Percentiles rank a stretch among this genome's conserved stretches.
Evolutionary conservation across 139 green algal genomes (phyloP).

Genomic region (Coccomyxa sp.): DNA sequence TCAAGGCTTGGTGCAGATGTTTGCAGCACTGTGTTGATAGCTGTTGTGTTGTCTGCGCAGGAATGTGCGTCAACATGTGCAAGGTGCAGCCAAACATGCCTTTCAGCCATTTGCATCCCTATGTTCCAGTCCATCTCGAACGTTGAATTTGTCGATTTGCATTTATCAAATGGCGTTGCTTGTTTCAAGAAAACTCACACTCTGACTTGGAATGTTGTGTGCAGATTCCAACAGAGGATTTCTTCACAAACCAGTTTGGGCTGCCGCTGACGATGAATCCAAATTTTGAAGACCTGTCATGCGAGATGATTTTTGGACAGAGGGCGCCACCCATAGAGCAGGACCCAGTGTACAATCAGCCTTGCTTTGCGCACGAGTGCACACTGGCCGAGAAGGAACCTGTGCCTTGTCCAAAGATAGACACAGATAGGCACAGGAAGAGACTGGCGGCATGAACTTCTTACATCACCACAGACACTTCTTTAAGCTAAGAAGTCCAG

Average conservation of each 20-base stretch:
- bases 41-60: background rate
- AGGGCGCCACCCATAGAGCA: slow-evolving; percentile 39
- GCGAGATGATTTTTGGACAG: slow-evolving; percentile 56
- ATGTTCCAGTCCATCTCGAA: background rate
- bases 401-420: slow-evolving; percentile 47
- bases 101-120: background rate
- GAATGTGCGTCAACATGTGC: slow-evolving; percentile 27
- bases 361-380: slow-evolving; percentile 26
- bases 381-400: slow-evolving; percentile 4
- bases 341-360: slow-evolving; percentile 47
- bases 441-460: background rate
- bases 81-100: slow-evolving; percentile 1
- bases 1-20: background rate
- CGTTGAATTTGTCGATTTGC: background rate
- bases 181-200: background rate
- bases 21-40: background rate
- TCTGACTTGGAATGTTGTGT: background rate
- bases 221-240: slow-evolving; percentile 40
- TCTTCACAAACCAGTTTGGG: slow-evolving; percentile 57
- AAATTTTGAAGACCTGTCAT: slow-evolving; percentile 56
- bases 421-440: slow-evolving; percentile 30
- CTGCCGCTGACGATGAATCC: slow-evolving; percentile 64
- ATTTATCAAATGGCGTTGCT: background rate
- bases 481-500: too few relatives aligned
- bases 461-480: too few relatives aligned